These are phyloP conservation scores for Yamadazyma diddensiae DNA, from an alignment of 1,139 yeast genomes.

Conservation along the genomic window DNA sequence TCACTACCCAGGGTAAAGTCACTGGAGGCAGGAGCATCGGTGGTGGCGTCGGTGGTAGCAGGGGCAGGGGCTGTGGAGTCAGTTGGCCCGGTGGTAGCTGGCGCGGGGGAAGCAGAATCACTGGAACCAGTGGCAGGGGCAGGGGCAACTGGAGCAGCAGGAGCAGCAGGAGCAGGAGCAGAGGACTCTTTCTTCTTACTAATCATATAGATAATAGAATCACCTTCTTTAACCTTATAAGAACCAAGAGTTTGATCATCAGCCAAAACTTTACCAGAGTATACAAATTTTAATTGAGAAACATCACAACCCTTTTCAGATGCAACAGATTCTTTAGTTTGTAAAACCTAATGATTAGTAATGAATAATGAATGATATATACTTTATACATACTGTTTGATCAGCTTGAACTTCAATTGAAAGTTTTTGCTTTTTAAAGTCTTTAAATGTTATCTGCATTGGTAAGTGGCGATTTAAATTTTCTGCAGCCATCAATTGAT, in stretches of 20 bases:
- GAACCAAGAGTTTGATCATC: slow-evolving; percentile 75
- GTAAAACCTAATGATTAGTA: slow-evolving; percentile 42
- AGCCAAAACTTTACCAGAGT: slow-evolving; percentile 85
- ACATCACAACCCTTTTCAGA: slow-evolving; percentile 66
- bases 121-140: slow-evolving; percentile 23
- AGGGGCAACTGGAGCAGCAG: slow-evolving; percentile 14
- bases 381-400: slow-evolving; percentile 59
- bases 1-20: slow-evolving; percentile 63
- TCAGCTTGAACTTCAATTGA: slow-evolving; percentile 71
- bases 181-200: slow-evolving; percentile 46
- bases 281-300: slow-evolving; percentile 81
- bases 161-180: slow-evolving; percentile 5
- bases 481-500: background rate
- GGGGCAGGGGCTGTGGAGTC: slow-evolving; percentile 8
- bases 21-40: slow-evolving; percentile 17
- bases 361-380: background rate
- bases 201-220: slow-evolving; percentile 90
- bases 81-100: slow-evolving; percentile 4
- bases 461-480: slow-evolving; percentile 7
- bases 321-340: slow-evolving; percentile 75
- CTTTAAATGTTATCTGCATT: slow-evolving; percentile 86
- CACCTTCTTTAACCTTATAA: slow-evolving; percentile 81
- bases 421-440: slow-evolving; percentile 88
- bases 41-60: slow-evolving; percentile 14
- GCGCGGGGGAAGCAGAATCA: slow-evolving; percentile 1